Conservation (phyloP, 106 monocot genomes). For the Dioscorea alata region DNA sequence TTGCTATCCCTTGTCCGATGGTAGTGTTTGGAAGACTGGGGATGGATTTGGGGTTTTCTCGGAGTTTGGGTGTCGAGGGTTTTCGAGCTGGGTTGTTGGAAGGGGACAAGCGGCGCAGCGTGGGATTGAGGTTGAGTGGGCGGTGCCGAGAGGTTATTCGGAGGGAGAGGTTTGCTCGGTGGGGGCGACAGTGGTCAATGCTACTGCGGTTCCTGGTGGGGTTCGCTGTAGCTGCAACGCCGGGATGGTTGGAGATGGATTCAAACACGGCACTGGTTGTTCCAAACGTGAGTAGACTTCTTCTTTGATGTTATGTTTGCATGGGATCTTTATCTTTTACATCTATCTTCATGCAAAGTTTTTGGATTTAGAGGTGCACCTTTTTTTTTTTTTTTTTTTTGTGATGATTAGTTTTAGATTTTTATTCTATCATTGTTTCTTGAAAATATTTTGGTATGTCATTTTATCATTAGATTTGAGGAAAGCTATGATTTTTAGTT, state of each 20-base stretch:
- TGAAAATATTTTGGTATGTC: too few relatives aligned
- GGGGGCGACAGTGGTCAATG: constrained; percentile 52
- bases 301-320: not conserved
- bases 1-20: constrained; percentile 77
- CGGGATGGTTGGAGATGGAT: constrained; percentile 73
- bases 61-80: constrained; percentile 76
- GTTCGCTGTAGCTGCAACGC: constrained; percentile 50
- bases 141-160: constrained; percentile 36
- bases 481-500: too few relatives aligned
- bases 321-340: too few relatives aligned
- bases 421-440: too few relatives aligned
- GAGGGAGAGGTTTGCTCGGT: constrained; percentile 40
- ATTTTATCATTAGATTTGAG: too few relatives aligned
- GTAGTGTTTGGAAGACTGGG: constrained; percentile 65
- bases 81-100: constrained; percentile 70
- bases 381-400: not conserved
- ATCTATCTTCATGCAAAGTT: too few relatives aligned
- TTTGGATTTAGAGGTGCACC: too few relatives aligned
- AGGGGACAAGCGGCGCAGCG: constrained; percentile 9
- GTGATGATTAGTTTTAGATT: not conserved
- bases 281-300: constrained; percentile 32
- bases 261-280: constrained; percentile 62
- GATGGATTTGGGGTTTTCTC: constrained; percentile 51
- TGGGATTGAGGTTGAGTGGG: constrained; percentile 91
- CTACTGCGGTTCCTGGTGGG: constrained; percentile 53